Conservation (phyloP, 495 filamentous ascomycete species). For the Cairneyella variabilis region DNA sequence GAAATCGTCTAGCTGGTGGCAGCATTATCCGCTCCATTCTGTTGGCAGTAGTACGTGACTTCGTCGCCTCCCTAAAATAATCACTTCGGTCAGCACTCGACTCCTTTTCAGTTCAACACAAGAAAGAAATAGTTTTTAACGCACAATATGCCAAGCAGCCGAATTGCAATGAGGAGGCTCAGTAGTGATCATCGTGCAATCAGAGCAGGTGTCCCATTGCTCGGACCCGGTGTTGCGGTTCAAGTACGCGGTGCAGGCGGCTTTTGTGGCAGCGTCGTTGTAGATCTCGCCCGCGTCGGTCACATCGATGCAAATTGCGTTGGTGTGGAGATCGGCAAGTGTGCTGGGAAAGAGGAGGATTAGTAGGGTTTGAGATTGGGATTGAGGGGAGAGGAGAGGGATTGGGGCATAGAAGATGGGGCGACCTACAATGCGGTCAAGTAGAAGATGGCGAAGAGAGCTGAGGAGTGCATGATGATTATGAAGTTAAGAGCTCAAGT, state of each 20-base stretch:
- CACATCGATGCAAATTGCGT: background rate
- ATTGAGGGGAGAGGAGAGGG: background rate
- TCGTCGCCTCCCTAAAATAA: too few species aligned
- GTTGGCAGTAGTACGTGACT: slow-evolving; percentile 6
- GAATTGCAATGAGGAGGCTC: background rate
- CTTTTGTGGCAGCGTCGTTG: background rate
- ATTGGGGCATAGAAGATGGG: background rate
- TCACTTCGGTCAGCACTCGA: background rate
- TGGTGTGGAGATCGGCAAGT: slow-evolving; percentile 2
- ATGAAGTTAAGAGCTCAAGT: too few species aligned
- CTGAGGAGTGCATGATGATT: background rate
- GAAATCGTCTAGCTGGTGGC: too few species aligned
- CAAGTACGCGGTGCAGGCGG: slow-evolving; percentile 3
- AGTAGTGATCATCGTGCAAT: slow-evolving; percentile 9
- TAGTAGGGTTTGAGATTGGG: background rate
- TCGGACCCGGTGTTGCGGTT: slow-evolving; percentile 1
- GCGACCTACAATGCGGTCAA: background rate
- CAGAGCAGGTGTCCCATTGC: slow-evolving; percentile 5
- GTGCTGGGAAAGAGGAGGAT: too few species aligned
- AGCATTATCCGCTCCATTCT: slow-evolving; percentile 4
- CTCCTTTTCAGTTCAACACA: background rate
- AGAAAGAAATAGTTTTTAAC: background rate
- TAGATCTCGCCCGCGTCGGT: background rate
- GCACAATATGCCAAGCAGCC: slow-evolving; percentile 2
- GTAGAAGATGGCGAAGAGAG: background rate